Base-by-base conservation (phyloP, 768 basidiomycete species). In the Boletus rubroflammeus region DNA sequence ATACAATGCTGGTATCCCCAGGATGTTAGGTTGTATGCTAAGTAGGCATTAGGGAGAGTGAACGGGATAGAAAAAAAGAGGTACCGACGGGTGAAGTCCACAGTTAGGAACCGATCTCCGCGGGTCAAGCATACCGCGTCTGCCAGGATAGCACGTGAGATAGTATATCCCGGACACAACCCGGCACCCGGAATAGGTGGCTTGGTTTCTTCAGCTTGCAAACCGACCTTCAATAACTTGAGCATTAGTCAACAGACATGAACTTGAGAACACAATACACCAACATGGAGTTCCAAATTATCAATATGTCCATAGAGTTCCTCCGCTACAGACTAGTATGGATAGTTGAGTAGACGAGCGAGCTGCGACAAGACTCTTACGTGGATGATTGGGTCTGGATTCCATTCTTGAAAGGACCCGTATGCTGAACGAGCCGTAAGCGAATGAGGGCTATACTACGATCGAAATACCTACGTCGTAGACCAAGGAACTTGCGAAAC, bases 1-100 rank as follows among this genome's bases (percentile, higher is more conserved):
- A 83, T 81, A 64, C 83, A 85, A 66, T 90, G 85, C 53, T 82
- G 74, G 66, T 81, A 90, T 25, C 88, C 90, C 90, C 90, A 93
- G 1, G 82, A 70, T 3, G 91, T 92, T 10, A 89, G 70, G 66
- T 90, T 91, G 62, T 74, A 77, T 10, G 89, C 86, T 89, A 62
- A 17, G 19, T n/a, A 34, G 14, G 23, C 4, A 36, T 71, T 3
- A 65, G 40, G 15, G 9, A 40, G 2, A 29, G 17, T 5, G 31
- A 50, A 11, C 14, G 46, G 35, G 19, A 17, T 10, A 23, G 29
- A 47, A 31, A 38, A 10, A 43, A 42, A 28, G 14, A 6, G 7
- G 28, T 25, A 74, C 86, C 21, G 59, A 88, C 88, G 88, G 8
- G 88, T 92, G 62, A 83, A 84, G 40, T 91, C 88, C 9, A 78